Percentiles rank a stretch among this genome's conserved stretches.
Evolutionary conservation across 768 basidiomycete species (phyloP).

Genomic region (Holtermanniella nyarrowii): DNA sequence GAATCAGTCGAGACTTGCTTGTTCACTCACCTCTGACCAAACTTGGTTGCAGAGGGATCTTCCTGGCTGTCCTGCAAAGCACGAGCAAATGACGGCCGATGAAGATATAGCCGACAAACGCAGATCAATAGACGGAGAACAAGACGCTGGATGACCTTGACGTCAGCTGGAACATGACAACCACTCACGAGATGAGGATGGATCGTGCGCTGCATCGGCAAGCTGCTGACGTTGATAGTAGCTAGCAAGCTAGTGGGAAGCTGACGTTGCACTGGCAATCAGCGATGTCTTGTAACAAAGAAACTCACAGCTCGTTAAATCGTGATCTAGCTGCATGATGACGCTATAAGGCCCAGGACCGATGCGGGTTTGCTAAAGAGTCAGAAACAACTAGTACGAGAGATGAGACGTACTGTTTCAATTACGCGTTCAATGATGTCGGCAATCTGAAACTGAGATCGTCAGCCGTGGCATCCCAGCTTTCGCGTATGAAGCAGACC

Average conservation of each 20-base stretch:
- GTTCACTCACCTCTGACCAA: conserved; percentile 9
- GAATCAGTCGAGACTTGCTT: neutral
- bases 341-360: conserved; percentile 19
- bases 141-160: conserved; percentile 33
- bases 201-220: conserved; percentile 25
- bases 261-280: no score
- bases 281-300: no score
- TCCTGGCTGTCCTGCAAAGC: conserved; percentile 29
- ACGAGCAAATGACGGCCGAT: conserved; percentile 32
- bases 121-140: conserved; percentile 33
- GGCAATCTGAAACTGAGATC: conserved; percentile 24
- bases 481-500: no score
- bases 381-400: no score
- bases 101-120: conserved; percentile 33
- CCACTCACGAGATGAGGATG: conserved; percentile 32
- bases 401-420: conserved; percentile 17
- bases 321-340: conserved; percentile 28
- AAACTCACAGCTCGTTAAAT: conserved; percentile 27
- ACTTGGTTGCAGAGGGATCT: conserved; percentile 28
- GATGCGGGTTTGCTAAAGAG: conserved; percentile 29
- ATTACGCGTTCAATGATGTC: conserved; percentile 34
- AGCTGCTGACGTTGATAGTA: conserved; percentile 17
- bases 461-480: no score
- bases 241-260: conserved; percentile 31
- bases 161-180: neutral